phyloP scores from a whole-genome alignment of 345 rosid genomes.

The Eutrema japonicum region DNA sequence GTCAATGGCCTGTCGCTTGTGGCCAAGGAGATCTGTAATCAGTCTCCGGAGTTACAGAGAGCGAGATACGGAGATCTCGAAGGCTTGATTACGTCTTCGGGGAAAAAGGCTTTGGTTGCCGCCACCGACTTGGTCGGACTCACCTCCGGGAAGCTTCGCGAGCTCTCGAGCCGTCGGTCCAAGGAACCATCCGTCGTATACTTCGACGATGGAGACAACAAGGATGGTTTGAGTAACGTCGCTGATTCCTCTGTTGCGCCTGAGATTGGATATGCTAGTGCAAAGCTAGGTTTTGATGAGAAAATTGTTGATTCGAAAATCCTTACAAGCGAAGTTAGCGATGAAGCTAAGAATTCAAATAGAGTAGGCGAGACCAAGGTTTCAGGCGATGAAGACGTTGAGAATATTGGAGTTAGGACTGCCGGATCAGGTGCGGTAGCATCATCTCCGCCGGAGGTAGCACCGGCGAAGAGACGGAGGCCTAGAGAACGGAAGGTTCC shows the following conservation, averaged over 20 bases:
- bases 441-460: slow-evolving; percentile 27
- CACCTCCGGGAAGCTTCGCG: slow-evolving; percentile 68
- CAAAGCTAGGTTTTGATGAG: slow-evolving; percentile 20
- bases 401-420: slow-evolving; percentile 27
- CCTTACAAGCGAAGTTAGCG: slow-evolving; percentile 15
- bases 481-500: slow-evolving; percentile 93
- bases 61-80: slow-evolving; percentile 61
- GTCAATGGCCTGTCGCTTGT: slow-evolving; percentile 69
- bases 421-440: slow-evolving; percentile 28
- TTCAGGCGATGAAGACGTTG: slow-evolving; percentile 29
- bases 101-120: slow-evolving; percentile 66
- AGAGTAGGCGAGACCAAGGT: slow-evolving; percentile 37
- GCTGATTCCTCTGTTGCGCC: slow-evolving; percentile 11
- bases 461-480: slow-evolving; percentile 63
- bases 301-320: slow-evolving; percentile 33
- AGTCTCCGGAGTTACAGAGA: slow-evolving; percentile 51
- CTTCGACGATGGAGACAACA: slow-evolving; percentile 31
- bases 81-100: slow-evolving; percentile 58
- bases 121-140: slow-evolving; percentile 86
- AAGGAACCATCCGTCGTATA: slow-evolving; percentile 73
- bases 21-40: slow-evolving; percentile 70
- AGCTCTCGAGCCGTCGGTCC: slow-evolving; percentile 52
- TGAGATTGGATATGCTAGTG: slow-evolving; percentile 30
- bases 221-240: neutral
- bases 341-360: slow-evolving; percentile 24